Conservation (phyloP, 2,329 filamentous ascomycete species). For the Berkeleyomyces rouxiae region DNA sequence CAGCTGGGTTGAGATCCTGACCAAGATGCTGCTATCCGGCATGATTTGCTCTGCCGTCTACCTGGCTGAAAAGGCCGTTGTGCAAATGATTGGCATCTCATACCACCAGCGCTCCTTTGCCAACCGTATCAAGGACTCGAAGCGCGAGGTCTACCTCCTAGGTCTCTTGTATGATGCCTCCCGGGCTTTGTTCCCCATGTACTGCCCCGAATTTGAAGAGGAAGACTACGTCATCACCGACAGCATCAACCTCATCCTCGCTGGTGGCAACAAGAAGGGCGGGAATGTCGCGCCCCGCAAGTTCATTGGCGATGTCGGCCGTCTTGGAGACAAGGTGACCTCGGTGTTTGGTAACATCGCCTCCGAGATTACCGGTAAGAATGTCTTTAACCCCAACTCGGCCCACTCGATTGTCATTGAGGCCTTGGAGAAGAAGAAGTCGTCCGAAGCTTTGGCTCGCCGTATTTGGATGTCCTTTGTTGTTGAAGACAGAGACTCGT, state of each 20-base stretch:
- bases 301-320: conserved; percentile 59
- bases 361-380: conserved; percentile 85
- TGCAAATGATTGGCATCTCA: conserved; percentile 70
- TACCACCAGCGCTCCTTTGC: conserved; percentile 77
- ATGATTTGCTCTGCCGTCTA: conserved; percentile 55
- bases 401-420: conserved; percentile 80
- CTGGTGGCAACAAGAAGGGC: conserved; percentile 34
- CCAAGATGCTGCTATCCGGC: conserved; percentile 47
- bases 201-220: conserved; percentile 76
- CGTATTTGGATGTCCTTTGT: conserved; percentile 98
- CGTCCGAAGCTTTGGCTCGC: conserved; percentile 81
- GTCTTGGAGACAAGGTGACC: conserved; percentile 83
- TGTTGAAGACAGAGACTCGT: conserved; percentile 65
- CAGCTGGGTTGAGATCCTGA: conserved; percentile 40
- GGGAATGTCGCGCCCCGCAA: conserved; percentile 63
- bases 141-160: conserved; percentile 67
- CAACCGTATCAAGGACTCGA: conserved; percentile 72
- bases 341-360: conserved; percentile 86
- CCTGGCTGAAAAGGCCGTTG: conserved; percentile 59
- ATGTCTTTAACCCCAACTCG: conserved; percentile 84
- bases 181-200: conserved; percentile 73
- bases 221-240: conserved; percentile 89
- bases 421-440: conserved; percentile 67
- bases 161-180: conserved; percentile 83
- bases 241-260: conserved; percentile 52